These are phyloP conservation scores for Trichomonas vaginalis DNA, from an alignment of 208 protist species.

Conservation along the genomic window DNA sequence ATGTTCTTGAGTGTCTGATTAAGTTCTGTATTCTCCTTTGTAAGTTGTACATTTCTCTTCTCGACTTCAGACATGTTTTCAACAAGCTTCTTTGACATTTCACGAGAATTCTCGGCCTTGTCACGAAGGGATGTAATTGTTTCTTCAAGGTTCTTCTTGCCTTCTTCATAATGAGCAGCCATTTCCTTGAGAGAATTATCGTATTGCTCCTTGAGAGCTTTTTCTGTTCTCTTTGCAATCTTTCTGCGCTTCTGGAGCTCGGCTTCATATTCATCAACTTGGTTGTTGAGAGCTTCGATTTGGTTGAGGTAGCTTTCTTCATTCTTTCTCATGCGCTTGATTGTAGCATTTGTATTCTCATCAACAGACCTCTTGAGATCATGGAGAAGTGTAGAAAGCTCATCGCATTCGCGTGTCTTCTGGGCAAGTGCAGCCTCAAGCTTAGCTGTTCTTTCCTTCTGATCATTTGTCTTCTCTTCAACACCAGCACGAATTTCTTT, in stretches of 20 bases:
- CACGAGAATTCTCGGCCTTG: background rate
- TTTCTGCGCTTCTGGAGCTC: background rate
- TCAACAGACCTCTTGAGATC: background rate
- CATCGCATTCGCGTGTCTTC: background rate
- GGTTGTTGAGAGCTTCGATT: background rate
- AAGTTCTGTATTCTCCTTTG: background rate
- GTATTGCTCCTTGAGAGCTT: background rate
- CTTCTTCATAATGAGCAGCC: background rate
- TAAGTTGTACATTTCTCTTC: background rate
- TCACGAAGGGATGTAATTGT: background rate
- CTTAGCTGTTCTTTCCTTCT: background rate
- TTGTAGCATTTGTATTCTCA: background rate
- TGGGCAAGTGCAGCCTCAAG: background rate
- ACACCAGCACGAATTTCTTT: background rate
- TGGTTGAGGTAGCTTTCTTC: background rate
- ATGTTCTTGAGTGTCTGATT: background rate
- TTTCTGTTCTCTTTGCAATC: background rate
- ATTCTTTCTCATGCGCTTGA: background rate
- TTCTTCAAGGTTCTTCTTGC: background rate
- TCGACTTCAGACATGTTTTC: background rate
- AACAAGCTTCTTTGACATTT: background rate
- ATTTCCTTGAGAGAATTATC: background rate
- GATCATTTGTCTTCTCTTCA: background rate
- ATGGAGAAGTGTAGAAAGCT: background rate
- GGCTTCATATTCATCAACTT: background rate